Evolutionary conservation across 345 rosid species (phyloP), one percentile per base, ranked within the genome.

Genomic region (Clausena lansium): DNA sequence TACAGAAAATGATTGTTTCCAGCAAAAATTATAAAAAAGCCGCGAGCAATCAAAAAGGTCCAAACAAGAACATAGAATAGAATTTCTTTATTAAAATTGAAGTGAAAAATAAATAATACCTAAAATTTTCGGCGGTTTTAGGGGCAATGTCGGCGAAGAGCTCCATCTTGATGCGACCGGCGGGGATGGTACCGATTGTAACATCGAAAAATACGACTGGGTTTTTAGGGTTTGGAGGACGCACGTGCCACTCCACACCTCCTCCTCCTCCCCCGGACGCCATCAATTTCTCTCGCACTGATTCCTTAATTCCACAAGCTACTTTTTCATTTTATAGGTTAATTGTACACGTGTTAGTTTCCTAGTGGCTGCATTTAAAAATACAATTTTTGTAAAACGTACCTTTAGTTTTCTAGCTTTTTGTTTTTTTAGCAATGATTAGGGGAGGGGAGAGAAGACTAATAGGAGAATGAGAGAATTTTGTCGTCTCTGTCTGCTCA

Each of bases 141-240:
- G 98, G 98, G 52, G 88, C 88, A 67, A 94, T 85, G 75, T 96
- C 99, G 39, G 99, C 94, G 83, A 96, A 96, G 81, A 96, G 97
- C 85, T 96, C 99, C 99, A 94, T 96, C 89, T 94, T 94, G 86
- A 92, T 87, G 36, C 98, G 93, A 52, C 98, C 99, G 25, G 97
- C 98, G 14, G 95, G 91, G 76, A 96, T 94, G 74, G 91, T 87
- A 52, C 98, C 99, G 74, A 96, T 96, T 32, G 97, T 94, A 33
- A 92, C 59, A 62, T 96, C 99, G 87, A 96, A 96, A 88, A 96
- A 96, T 32, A 96, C 98, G 35, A 96, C 86, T n/a, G 97, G 99
- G 71, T 92, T 96, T 87, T 92, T 96, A 77, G 97, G 95, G 87
- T 92, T 92, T 25, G 89, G 91, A 13, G 99, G 98, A 73, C 99